phyloP scores from a whole-genome alignment of 106 monocot genomes.

The Platanthera guangdongensis region DNA sequence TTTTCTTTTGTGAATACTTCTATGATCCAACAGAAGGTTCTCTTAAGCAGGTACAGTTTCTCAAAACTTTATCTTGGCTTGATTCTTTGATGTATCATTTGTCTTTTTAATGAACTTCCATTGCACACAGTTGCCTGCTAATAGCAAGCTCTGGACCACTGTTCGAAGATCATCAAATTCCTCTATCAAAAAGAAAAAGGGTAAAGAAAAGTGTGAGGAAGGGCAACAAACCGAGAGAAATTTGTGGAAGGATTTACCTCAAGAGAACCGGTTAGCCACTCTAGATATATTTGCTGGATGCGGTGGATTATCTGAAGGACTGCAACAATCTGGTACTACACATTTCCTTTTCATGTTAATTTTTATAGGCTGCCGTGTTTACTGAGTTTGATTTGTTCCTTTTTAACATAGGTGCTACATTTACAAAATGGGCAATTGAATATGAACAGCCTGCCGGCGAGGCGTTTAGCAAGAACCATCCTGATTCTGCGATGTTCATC shows the following conservation, averaged over 20 bases:
- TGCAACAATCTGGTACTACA: constrained; percentile 72
- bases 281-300: constrained; percentile 99
- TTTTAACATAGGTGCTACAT: constrained; percentile 48
- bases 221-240: constrained; percentile 27
- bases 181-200: constrained; percentile 52
- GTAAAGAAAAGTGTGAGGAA: constrained; percentile 65
- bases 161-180: constrained; percentile 15
- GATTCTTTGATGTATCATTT: not conserved
- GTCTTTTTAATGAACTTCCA: constrained; percentile 9
- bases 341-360: not conserved
- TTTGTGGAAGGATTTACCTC: constrained; percentile 22
- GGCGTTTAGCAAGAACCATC: constrained; percentile 85
- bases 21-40: constrained; percentile 65
- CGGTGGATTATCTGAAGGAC: constrained; percentile 92
- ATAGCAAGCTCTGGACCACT: constrained; percentile 34
- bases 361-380: not conserved
- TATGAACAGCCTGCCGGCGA: constrained; percentile 96
- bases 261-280: constrained; percentile 62
- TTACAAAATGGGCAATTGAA: constrained; percentile 99
- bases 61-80: not conserved
- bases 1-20: constrained; percentile 81
- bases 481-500: constrained; percentile 61
- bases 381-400: not conserved
- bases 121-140: constrained; percentile 58
- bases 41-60: constrained; percentile 67